phyloP scores from a whole-genome alignment of 2,329 filamentous ascomycete genomes.

The Trichophaea hybrida region DNA sequence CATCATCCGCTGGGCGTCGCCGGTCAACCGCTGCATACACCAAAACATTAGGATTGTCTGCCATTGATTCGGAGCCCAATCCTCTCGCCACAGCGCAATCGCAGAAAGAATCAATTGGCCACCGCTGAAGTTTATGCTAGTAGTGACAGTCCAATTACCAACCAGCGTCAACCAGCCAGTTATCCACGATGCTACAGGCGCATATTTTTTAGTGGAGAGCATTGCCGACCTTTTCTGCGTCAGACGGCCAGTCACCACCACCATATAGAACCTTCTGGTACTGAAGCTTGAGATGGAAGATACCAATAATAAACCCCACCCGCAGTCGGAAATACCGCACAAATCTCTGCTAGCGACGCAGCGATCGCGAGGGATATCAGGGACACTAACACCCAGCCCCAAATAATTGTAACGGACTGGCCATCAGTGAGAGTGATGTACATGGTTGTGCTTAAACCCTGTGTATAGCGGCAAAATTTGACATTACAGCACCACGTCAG shows the following conservation, averaged over 20 bases:
- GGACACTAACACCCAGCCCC: constrained; percentile 54
- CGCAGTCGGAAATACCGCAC: constrained; percentile 52
- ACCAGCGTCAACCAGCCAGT: constrained; percentile 59
- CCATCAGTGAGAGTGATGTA: constrained; percentile 55
- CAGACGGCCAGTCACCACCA: neutral
- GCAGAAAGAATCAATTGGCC: constrained; percentile 53
- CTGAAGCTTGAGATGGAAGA: neutral
- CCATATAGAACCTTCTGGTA: neutral
- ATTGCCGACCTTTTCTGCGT: constrained; percentile 44
- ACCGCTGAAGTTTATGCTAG: constrained; percentile 57
- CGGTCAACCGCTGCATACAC: constrained; percentile 27
- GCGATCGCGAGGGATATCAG: constrained; percentile 50
- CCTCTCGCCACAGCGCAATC: constrained; percentile 55
- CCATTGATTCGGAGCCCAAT: constrained; percentile 52
- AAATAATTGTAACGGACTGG: constrained; percentile 53
- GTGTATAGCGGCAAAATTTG: constrained; percentile 36
- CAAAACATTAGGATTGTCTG: constrained; percentile 59
- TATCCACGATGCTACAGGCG: constrained; percentile 53
- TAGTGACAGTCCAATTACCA: constrained; percentile 54
- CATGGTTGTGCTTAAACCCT: constrained; percentile 53
- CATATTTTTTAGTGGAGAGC: constrained; percentile 49
- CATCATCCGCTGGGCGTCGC: too few relatives aligned
- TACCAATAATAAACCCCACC: constrained; percentile 56
- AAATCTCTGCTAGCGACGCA: constrained; percentile 53
- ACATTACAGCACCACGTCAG: neutral